These are phyloP conservation scores for Zhuliangozyma blackwelliae DNA, from an alignment of 1,139 yeast genomes.

Conservation along the genomic window DNA sequence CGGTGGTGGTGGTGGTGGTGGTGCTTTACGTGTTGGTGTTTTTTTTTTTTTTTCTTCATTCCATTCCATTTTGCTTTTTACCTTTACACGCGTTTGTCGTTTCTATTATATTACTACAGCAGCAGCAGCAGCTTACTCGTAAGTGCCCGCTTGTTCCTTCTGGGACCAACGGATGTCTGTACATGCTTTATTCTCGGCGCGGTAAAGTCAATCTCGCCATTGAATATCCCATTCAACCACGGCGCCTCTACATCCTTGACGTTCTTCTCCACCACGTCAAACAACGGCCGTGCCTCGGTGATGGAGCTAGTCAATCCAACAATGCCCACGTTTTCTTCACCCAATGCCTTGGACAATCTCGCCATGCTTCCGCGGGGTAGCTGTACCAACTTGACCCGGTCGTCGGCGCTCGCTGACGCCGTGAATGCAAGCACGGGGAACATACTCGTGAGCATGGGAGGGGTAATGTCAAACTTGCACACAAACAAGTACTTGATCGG, in stretches of 20 bases:
- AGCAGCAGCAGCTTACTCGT: neutral
- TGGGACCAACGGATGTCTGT: constrained; percentile 32
- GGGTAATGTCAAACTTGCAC: constrained; percentile 49
- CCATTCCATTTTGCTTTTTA: neutral
- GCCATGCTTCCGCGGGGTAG: constrained; percentile 47
- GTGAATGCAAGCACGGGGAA: constrained; percentile 50
- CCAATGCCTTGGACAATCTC: constrained; percentile 30
- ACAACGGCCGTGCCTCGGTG: constrained; percentile 25
- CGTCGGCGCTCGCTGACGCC: constrained; percentile 28
- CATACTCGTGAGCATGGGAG: constrained; percentile 44
- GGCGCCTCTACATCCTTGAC: constrained; percentile 41
- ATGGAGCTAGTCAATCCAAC: constrained; percentile 23
- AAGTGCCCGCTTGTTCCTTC: constrained; percentile 17
- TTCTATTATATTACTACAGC: too few relatives aligned
- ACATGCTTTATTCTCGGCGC: constrained; percentile 36
- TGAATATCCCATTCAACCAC: constrained; percentile 38
- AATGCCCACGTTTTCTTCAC: constrained; percentile 22
- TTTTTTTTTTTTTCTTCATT: neutral
- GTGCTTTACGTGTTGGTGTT: too few relatives aligned
- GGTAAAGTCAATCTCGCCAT: constrained; percentile 15
- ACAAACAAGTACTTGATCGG: constrained; percentile 45
- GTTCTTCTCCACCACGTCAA: constrained; percentile 23
- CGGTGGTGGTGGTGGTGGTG: too few relatives aligned
- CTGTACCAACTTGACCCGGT: constrained; percentile 46
- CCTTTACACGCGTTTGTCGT: neutral